Evolutionary conservation across 345 rosid species (phyloP), one percentile per base, ranked within the genome.

Genomic region (Ricinus communis): DNA sequence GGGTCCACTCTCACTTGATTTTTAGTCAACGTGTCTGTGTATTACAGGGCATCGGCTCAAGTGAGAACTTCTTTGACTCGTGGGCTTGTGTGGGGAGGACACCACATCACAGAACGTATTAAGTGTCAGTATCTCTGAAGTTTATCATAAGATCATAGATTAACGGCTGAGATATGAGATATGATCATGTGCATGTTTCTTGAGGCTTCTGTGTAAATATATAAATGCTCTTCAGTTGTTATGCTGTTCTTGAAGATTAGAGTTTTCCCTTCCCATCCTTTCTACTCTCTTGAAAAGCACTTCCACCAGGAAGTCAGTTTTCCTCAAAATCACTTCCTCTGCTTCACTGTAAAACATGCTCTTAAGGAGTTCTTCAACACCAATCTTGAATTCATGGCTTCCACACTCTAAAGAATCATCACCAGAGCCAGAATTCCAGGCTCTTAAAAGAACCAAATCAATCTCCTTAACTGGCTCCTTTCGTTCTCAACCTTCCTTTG

Each of bases 331-430:
- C n/a, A n/a, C n/a, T n/a, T 30, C 12, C 33, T 41, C 38, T 3
- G 41, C 55, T 16, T 57, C 14, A 65, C 1, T 9, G 8, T 43
- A 43, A 43, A 43, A 53, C 66, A 67, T 88, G 96, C 78, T 81
- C 66, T 53, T 86, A 16, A 81, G 87, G 78, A 88, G 81, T 78
- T 80, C 82, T 8, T 86, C 88, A 14, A 74, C 86, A 22, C 85
- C 91, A 36, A 86, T 87, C 58, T 46, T 78, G 8, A 72, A 79
- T 63, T 87, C 92, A 28, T 82, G 91, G 91, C 81, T 78, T 5
- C 87, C 79, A 25, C 79, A 77, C 69, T 73, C 75, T 54, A 77
- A 41, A 40, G 88, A 80, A 45, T 71, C 78, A 9, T 83, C 90
- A 22, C 77, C 77, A 12, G 89, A 85, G 65, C 81, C 87, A 61